Evolutionary conservation across 2,329 filamentous ascomycete species (phyloP), one percentile per base, ranked within the genome.

Genomic region (Exophiala dermatitidis): DNA sequence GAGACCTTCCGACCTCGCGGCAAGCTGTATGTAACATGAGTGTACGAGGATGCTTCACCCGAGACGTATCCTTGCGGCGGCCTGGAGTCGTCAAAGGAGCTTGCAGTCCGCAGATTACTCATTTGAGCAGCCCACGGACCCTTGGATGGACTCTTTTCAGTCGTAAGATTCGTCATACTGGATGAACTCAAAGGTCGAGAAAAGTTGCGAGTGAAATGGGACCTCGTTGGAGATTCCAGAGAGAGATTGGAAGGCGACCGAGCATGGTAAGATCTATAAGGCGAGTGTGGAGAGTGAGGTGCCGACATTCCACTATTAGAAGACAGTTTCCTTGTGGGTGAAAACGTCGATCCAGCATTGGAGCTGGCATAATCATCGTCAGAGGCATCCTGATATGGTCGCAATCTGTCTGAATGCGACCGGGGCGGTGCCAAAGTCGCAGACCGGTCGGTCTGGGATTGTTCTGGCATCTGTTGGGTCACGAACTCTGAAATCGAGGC

Each of bases 231-330:
- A 1, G 90, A 95, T 47, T 81, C 80, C 57, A 95, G 88, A 1
- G 91, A 97, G 57, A 83, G 84, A 36, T 88, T 78, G 0, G 93
- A 97, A 1, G 90, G 89, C 1, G 90, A 95, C 64, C 90, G 80
- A 54, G 83, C 80, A 63, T 84, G 80, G 30, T 81, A 76, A 10
- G 79, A 76, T 53, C 79, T 70, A 48, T 76, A 78, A 1, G 85
- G 84, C 28, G 86, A 85, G 57, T 81, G 74, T 44, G 83, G 82
- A 26, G 83, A 84, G 46, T 80, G 75, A 5, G 80, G 75, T 57
- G 77, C 69, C 2, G 81, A 84, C 32, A 82, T 69, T 45, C 75
- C 79, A 60, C 80, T 90, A 60, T 85, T 84, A 10, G 81, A 80
- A 1, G 90, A 95, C 46, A 90, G 73, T 66, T 93, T 93, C 41